phyloP scores from a whole-genome alignment of 345 rosid species.

The Nephelium lappaceum region DNA sequence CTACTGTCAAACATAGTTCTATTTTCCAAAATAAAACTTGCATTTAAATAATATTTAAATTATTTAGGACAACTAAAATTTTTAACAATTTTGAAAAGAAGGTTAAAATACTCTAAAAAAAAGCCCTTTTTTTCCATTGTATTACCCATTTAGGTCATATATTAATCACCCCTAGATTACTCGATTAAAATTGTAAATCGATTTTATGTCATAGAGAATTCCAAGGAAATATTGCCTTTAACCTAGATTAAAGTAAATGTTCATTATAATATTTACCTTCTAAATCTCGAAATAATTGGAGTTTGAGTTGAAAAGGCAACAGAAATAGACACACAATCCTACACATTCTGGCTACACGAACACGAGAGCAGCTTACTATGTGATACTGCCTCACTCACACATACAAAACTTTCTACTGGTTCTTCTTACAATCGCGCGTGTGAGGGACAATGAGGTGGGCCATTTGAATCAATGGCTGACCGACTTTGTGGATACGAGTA shows the following conservation, averaged over 20 bases:
- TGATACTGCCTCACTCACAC: constrained; percentile 20
- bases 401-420: background rate
- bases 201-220: constrained; percentile 1
- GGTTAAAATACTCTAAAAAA: background rate
- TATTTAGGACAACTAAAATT: too few relatives aligned
- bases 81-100: too few relatives aligned
- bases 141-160: background rate
- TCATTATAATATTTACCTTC: background rate
- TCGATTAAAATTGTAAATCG: background rate
- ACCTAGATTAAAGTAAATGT: background rate
- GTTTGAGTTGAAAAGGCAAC: constrained; percentile 28
- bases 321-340: constrained; percentile 25
- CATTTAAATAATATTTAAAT: too few relatives aligned
- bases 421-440: constrained; percentile 8
- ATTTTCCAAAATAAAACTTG: background rate
- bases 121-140: background rate
- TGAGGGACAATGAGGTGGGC: constrained; percentile 16
- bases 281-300: constrained; percentile 16
- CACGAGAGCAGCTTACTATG: background rate
- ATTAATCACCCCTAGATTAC: background rate
- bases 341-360: constrained; percentile 34
- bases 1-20: background rate
- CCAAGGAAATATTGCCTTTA: background rate
- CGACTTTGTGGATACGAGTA: constrained; percentile 28
- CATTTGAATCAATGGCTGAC: constrained; percentile 32